These are phyloP conservation scores for Barnettozyma botsteinii DNA, from an alignment of 805 yeast genomes.

Conservation along the genomic window DNA sequence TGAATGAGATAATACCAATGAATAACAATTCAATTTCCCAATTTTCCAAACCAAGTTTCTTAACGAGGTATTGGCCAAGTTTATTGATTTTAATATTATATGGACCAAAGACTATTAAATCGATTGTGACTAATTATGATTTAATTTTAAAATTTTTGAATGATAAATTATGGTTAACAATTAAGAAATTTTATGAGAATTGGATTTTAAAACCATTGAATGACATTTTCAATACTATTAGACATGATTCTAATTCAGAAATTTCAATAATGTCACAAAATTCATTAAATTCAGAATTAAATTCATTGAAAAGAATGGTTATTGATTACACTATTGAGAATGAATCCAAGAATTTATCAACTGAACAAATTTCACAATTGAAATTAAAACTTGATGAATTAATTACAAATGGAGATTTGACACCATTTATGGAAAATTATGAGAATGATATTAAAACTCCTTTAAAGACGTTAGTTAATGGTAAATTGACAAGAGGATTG, in stretches of 20 bases:
- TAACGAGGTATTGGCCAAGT: constrained; percentile 64
- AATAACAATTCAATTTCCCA: not conserved
- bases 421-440: constrained; percentile 73
- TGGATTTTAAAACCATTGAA: constrained; percentile 79
- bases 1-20: too few relatives aligned
- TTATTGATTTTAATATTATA: constrained; percentile 35
- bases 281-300: constrained; percentile 70
- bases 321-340: constrained; percentile 54
- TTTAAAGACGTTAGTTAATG: constrained; percentile 50
- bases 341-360: constrained; percentile 18
- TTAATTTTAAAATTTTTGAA: constrained; percentile 52
- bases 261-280: constrained; percentile 76
- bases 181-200: constrained; percentile 60
- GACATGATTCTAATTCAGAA: constrained; percentile 71
- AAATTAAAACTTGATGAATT: constrained; percentile 35
- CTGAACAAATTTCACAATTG: constrained; percentile 17
- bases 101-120: constrained; percentile 46
- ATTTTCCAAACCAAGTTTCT: constrained; percentile 32
- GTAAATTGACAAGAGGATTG: constrained; percentile 69
- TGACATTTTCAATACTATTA: constrained; percentile 70
- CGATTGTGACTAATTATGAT: constrained; percentile 44
- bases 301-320: constrained; percentile 84
- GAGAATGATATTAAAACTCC: constrained; percentile 74
- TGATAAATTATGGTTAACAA: constrained; percentile 57
- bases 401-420: constrained; percentile 70